Evolutionary conservation across 495 filamentous ascomycete genomes (phyloP), one percentile per base, ranked within the genome.

Genomic region (Saxispiralis lemnorum): DNA sequence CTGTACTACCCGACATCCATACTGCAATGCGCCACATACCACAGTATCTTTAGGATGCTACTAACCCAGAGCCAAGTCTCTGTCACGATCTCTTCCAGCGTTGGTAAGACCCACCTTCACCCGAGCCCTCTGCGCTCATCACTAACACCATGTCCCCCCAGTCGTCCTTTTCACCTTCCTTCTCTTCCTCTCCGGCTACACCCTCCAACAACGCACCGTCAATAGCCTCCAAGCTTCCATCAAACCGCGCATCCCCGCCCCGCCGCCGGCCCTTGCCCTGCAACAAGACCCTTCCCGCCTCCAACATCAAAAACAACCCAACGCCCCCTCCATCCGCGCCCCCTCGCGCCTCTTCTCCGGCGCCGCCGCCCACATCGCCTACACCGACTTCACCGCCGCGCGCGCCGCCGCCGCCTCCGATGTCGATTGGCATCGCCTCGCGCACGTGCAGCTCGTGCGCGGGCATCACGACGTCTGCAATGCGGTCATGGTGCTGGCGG

Each of bases 141-240:
- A 43, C 39, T 48, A 44, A 50, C 31, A 28, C 31, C 10, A 12
- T 15, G 15, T n/a, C 18, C 31, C 24, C 24, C 24, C 24, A 61
- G 57, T 64, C 33, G 68, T 69, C 50, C 56, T 73, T 32, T 83
- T 79, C 59, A 78, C 78, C 5, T 50, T 70, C 35, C 58, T 76
- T 28, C 64, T 83, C 38, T 83, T 83, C 53, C 60, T 81, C 21
- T 77, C 78, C 0, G 79, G 79, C 41, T 83, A 80, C 56, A 63
- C 78, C 11, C 62, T 82, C 18, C 79, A 83, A 48, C 79, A 83
- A 49, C 68, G 73, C 55, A 79, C 78, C 7, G 70, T 83, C 15
- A 68, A 63, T 31, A 70, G 60, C 42, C 66, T 83, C 21, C 73
- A 79, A 58, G 57, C 65, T 50, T 73, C 70, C 17, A 59, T 83